Evolutionary conservation across 768 basidiomycete species (phyloP).

Genomic region (Auricularia auricula-judae): DNA sequence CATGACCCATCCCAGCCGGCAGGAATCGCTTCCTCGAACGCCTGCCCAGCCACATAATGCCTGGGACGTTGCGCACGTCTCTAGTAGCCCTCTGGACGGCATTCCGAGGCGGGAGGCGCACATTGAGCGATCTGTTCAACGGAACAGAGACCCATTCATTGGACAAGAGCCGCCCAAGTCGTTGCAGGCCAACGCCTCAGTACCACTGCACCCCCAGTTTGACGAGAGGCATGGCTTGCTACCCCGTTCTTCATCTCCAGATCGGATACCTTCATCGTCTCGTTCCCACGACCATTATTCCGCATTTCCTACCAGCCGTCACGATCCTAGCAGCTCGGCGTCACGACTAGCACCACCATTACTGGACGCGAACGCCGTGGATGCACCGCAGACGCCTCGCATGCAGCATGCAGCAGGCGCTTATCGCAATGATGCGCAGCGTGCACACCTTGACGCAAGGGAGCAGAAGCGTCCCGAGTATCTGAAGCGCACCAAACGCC

Average conservation of each 20-base stretch:
- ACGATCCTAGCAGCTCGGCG: too few relatives aligned
- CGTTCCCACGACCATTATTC: too few relatives aligned
- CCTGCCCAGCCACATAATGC: neutral
- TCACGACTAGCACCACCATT: too few relatives aligned
- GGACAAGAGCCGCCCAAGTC: neutral
- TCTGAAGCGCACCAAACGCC: slow-evolving; percentile 46
- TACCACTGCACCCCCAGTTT: too few relatives aligned
- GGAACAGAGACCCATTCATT: neutral
- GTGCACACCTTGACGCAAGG: neutral
- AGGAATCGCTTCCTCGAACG: neutral
- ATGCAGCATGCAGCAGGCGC: neutral
- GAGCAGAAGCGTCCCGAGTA: slow-evolving; percentile 47
- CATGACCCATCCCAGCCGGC: neutral
- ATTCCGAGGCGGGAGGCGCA: neutral
- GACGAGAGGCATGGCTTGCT: too few relatives aligned
- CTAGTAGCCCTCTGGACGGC: neutral
- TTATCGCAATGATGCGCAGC: neutral
- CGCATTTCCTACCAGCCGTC: too few relatives aligned
- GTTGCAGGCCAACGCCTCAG: too few relatives aligned
- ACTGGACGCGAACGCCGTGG: neutral
- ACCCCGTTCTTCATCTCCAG: too few relatives aligned
- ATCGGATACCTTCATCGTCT: too few relatives aligned
- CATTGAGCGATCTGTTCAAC: neutral
- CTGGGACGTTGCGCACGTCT: neutral
- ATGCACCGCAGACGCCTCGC: neutral